These are phyloP conservation scores for Cryptococcus sp. DNA, from an alignment of 1,284 basidiomycete species.

Conservation along the genomic window DNA sequence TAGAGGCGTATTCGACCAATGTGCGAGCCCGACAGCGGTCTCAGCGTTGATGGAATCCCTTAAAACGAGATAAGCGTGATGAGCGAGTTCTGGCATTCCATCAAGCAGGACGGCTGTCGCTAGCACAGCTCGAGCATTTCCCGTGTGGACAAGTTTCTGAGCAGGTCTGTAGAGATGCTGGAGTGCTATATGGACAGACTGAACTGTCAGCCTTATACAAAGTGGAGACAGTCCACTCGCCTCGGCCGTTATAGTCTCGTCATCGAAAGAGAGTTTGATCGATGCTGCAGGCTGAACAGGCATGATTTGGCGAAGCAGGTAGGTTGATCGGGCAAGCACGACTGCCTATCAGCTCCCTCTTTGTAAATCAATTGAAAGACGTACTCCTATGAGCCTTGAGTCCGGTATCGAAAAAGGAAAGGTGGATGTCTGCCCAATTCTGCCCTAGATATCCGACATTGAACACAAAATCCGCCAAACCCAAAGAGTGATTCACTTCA, in stretches of 20 bases:
- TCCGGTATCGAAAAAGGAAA: slow-evolving; percentile 33
- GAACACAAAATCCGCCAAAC: slow-evolving; percentile 28
- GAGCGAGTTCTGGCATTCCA: slow-evolving; percentile 75
- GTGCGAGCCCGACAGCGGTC: slow-evolving; percentile 67
- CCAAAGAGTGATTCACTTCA: slow-evolving; percentile 18
- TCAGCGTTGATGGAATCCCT: slow-evolving; percentile 66
- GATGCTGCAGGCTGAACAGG: slow-evolving; percentile 58
- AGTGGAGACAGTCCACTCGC: slow-evolving; percentile 51
- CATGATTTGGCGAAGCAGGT: slow-evolving; percentile 73
- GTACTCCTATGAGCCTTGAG: slow-evolving; percentile 42
- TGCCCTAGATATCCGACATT: slow-evolving; percentile 36
- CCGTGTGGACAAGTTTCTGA: slow-evolving; percentile 54
- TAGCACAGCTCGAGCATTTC: slow-evolving; percentile 74
- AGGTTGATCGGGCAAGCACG: slow-evolving; percentile 77
- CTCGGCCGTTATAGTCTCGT: slow-evolving; percentile 74
- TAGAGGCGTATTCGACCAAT: slow-evolving; percentile 53
- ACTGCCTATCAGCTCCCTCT: slow-evolving; percentile 51
- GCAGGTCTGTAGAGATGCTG: slow-evolving; percentile 43
- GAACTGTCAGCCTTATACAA: slow-evolving; percentile 3
- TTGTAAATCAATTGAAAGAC: slow-evolving; percentile 8
- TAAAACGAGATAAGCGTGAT: slow-evolving; percentile 71
- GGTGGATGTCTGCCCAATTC: slow-evolving; percentile 39
- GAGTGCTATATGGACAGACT: slow-evolving; percentile 42
- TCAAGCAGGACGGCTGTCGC: slow-evolving; percentile 75
- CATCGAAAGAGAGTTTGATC: slow-evolving; percentile 68